Conservation (phyloP, 805 yeast species). For the Yarrowia porcina region DNA sequence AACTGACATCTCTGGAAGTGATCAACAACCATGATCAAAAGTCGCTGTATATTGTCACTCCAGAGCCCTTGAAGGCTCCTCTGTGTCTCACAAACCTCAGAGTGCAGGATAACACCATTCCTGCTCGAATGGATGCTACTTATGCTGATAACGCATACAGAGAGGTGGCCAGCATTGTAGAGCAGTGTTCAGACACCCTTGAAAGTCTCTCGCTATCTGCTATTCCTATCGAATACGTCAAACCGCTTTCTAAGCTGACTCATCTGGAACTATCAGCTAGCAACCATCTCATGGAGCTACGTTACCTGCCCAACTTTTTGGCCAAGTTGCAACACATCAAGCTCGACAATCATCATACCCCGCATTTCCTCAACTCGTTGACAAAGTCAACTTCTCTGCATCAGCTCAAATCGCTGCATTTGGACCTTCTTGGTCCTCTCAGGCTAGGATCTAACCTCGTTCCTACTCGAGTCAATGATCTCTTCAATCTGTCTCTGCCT, state of each 20-base stretch:
- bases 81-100: background rate
- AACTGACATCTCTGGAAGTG: background rate
- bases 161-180: background rate
- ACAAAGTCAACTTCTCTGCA: background rate
- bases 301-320: background rate
- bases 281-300: constrained; percentile 2
- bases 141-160: background rate
- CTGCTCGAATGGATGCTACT: background rate
- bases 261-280: background rate
- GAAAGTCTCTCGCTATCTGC: background rate
- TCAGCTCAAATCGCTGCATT: background rate
- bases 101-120: background rate
- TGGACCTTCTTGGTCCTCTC: constrained; percentile 7
- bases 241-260: background rate
- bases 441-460: background rate
- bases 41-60: background rate
- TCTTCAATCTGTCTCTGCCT: background rate
- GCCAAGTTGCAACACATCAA: background rate
- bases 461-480: background rate
- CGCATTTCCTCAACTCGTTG: constrained; percentile 23
- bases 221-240: background rate
- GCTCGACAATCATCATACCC: constrained; percentile 18
- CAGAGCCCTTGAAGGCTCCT: background rate
- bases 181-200: background rate
- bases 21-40: background rate